Conservation (phyloP, 106 monocot genomes). For the Hemerocallis citrina region DNA sequence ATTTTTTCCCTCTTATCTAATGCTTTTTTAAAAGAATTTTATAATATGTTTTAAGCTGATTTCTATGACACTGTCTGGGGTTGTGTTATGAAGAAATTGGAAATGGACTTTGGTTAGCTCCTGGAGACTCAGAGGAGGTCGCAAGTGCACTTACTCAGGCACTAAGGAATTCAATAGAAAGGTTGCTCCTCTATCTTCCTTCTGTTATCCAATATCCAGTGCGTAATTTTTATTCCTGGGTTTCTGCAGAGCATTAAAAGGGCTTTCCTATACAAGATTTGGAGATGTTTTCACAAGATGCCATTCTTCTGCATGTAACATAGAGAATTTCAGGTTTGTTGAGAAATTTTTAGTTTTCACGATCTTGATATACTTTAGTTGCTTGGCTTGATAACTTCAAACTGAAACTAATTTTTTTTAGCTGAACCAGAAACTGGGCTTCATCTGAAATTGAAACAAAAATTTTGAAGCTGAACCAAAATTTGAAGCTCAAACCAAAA, state of each 20-base stretch:
- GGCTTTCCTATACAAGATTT: slow-evolving; percentile 79
- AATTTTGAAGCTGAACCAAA: too few relatives aligned
- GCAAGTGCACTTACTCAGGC: slow-evolving; percentile 80
- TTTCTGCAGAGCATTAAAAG: slow-evolving; percentile 55
- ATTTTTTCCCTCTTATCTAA: too few relatives aligned
- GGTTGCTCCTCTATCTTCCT: slow-evolving; percentile 32
- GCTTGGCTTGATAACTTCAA: too few relatives aligned
- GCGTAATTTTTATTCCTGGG: background rate
- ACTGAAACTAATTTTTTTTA: too few relatives aligned
- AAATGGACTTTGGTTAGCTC: slow-evolving; percentile 80
- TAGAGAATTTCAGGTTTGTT: slow-evolving; percentile 65
- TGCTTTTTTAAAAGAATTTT: too few relatives aligned
- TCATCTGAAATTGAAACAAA: too few relatives aligned
- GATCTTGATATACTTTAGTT: background rate
- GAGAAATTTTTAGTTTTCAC: background rate
- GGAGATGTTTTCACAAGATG: slow-evolving; percentile 92
- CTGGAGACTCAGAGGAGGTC: slow-evolving; percentile 96
- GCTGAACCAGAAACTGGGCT: too few relatives aligned
- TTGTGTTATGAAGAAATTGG: slow-evolving; percentile 39
- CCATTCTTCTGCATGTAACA: slow-evolving; percentile 29
- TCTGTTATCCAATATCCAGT: background rate
- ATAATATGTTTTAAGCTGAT: too few relatives aligned
- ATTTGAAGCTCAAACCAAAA: too few relatives aligned
- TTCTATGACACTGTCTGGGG: background rate
- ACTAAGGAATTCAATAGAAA: slow-evolving; percentile 80